Conservation (phyloP, 495 filamentous ascomycete genomes). For the Penicillium steckii region DNA sequence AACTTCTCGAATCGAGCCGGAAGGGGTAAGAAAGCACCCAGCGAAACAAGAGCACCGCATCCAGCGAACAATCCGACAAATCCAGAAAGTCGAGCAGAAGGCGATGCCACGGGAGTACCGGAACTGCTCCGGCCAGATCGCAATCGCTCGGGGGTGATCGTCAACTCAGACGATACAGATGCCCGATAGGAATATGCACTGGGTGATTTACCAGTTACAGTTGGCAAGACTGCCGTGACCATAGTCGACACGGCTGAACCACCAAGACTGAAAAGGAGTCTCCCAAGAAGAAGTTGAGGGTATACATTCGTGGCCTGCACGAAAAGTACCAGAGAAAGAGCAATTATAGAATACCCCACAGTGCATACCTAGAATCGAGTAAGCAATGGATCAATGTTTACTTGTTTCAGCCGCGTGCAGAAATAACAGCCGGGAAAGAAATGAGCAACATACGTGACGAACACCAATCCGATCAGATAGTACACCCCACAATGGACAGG, state of each 20-base stretch:
- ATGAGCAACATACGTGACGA: slow-evolving; percentile 49
- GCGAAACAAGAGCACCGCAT: slow-evolving; percentile 81
- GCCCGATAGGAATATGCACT: slow-evolving; percentile 19
- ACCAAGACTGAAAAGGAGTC: slow-evolving; percentile 85
- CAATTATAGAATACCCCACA: slow-evolving; percentile 77
- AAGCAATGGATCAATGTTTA: slow-evolving; percentile 5
- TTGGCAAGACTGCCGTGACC: slow-evolving; percentile 93
- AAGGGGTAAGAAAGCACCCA: slow-evolving; percentile 79
- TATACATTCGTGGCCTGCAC: slow-evolving; percentile 87
- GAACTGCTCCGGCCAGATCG: slow-evolving; percentile 3
- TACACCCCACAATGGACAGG: slow-evolving; percentile 89
- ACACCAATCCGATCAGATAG: slow-evolving; percentile 89
- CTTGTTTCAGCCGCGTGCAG: neutral
- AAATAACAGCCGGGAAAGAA: neutral
- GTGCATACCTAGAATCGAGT: slow-evolving; percentile 58
- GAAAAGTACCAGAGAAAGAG: slow-evolving; percentile 70
- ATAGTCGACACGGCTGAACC: slow-evolving; percentile 93
- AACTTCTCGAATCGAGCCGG: slow-evolving; percentile 71
- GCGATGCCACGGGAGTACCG: slow-evolving; percentile 18
- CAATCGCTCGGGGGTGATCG: slow-evolving; percentile 57
- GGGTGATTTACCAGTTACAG: slow-evolving; percentile 60
- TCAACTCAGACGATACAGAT: slow-evolving; percentile 61
- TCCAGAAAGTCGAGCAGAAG: slow-evolving; percentile 71
- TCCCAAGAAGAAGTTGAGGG: slow-evolving; percentile 81
- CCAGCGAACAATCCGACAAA: slow-evolving; percentile 92